Evolutionary conservation across 371 early-diverging fungal species (phyloP).

Genomic region (Cladochytrium tenue): DNA sequence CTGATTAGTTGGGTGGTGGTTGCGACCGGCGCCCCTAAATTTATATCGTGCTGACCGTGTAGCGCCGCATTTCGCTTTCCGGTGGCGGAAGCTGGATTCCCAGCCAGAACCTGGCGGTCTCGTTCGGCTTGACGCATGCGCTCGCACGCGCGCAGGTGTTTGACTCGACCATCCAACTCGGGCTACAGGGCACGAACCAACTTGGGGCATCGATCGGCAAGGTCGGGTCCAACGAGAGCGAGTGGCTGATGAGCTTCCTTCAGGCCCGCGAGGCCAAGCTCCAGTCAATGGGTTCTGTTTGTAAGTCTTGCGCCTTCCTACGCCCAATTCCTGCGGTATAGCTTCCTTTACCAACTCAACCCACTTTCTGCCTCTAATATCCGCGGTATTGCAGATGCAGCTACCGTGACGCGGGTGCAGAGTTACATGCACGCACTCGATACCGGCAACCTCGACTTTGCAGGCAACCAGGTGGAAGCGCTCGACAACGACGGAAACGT

Average conservation of each 20-base stretch:
- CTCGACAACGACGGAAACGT: conserved; percentile 22
- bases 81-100: conserved; percentile 27
- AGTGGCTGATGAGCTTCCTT: conserved; percentile 19
- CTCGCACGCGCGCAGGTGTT: conserved; percentile 17
- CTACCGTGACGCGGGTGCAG: conserved; percentile 26
- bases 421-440: conserved; percentile 5
- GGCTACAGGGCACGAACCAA: conserved; percentile 13
- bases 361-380: neutral
- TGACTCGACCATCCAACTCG: conserved; percentile 25
- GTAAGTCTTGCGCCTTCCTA: neutral
- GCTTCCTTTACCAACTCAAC: neutral
- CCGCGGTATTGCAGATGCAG: conserved; percentile 22
- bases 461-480: conserved; percentile 7
- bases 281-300: conserved; percentile 15
- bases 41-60: too few relatives aligned
- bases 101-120: conserved; percentile 10
- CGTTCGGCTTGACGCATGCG: neutral
- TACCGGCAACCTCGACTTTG: conserved; percentile 3
- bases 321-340: too few relatives aligned
- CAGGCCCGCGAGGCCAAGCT: conserved; percentile 7
- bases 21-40: too few relatives aligned
- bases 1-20: conserved; percentile 14
- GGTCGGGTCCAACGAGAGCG: neutral
- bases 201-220: neutral
- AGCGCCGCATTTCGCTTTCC: too few relatives aligned